A percentile compares a stretch with the other conserved stretches of the same genome.
phyloP scores from a whole-genome alignment of 2,329 filamentous ascomycete genomes.

The Atkinsonella texensis region DNA sequence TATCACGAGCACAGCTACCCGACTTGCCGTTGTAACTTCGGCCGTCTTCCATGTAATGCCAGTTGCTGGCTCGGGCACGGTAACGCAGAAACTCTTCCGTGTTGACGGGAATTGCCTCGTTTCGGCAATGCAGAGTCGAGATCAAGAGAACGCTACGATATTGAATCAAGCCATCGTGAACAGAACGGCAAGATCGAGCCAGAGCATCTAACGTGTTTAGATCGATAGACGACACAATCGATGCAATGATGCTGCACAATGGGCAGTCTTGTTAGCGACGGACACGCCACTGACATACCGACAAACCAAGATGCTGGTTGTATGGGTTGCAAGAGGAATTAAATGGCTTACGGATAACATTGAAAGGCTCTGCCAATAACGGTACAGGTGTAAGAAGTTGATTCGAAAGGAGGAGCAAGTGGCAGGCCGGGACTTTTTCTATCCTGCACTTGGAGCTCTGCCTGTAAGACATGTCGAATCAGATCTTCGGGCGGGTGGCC shows the following conservation, averaged over 20 bases:
- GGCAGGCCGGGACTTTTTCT: not conserved
- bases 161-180: constrained; percentile 66
- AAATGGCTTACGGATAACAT: constrained; percentile 23
- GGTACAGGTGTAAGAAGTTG: constrained; percentile 6
- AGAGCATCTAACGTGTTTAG: constrained; percentile 78
- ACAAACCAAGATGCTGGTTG: not conserved
- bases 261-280: not conserved
- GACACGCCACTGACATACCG: not conserved
- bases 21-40: constrained; percentile 52
- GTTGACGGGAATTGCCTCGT: constrained; percentile 49
- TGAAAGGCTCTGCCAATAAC: constrained; percentile 20
- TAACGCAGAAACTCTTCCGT: constrained; percentile 45
- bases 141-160: constrained; percentile 62
- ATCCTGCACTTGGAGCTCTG: constrained; percentile 1
- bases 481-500: constrained; percentile 3
- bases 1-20: constrained; percentile 70
- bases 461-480: constrained; percentile 2
- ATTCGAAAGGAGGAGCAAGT: not conserved
- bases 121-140: constrained; percentile 68
- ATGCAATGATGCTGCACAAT: constrained; percentile 59
- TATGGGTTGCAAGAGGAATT: too few species aligned
- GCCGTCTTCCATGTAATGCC: constrained; percentile 47
- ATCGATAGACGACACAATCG: constrained; percentile 67
- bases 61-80: constrained; percentile 43
- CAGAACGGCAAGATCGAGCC: constrained; percentile 67